These are phyloP conservation scores for Leccinum fuscescens DNA, from an alignment of 1,284 basidiomycete genomes.

Conservation along the genomic window DNA sequence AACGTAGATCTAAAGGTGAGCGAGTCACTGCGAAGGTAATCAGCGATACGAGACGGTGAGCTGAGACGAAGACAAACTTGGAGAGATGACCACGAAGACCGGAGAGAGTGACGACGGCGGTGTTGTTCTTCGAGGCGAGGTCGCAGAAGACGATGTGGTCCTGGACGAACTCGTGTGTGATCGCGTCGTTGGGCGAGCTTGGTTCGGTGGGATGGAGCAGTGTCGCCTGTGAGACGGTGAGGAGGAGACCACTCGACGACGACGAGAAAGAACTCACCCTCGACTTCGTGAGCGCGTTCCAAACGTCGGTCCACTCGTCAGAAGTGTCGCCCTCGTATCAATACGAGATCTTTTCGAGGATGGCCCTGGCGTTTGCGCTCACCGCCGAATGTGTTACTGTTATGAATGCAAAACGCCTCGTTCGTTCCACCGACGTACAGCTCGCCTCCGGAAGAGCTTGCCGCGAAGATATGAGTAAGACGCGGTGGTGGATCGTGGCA, in stretches of 20 bases:
- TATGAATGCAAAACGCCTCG: no score
- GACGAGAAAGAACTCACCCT: slow-evolving; percentile 51
- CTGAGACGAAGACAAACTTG: slow-evolving; percentile 41
- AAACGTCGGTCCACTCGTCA: slow-evolving; percentile 75
- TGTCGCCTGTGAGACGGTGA: slow-evolving; percentile 54
- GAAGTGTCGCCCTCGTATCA: slow-evolving; percentile 53
- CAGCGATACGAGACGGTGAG: slow-evolving; percentile 5
- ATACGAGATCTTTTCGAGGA: slow-evolving; percentile 71
- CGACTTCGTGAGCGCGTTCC: slow-evolving; percentile 62
- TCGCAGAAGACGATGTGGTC: slow-evolving; percentile 75
- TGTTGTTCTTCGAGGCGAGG: slow-evolving; percentile 41
- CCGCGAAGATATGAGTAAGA: no score
- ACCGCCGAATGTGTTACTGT: no score
- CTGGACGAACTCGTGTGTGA: slow-evolving; percentile 73
- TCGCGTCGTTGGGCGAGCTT: slow-evolving; percentile 42
- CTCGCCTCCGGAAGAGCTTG: no score
- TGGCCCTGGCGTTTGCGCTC: slow-evolving; percentile 46
- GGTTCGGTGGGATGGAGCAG: slow-evolving; percentile 73
- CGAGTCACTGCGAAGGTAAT: slow-evolving; percentile 43
- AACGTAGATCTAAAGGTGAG: slow-evolving; percentile 68
- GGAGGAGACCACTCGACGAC: neutral
- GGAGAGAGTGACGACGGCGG: slow-evolving; percentile 72
- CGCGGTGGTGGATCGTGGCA: slow-evolving; percentile 69
- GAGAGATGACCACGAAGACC: slow-evolving; percentile 72
- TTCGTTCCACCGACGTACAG: no score